These are phyloP conservation scores for Canavalia gladiata DNA, from an alignment of 306 rosid genomes.

Conservation along the genomic window DNA sequence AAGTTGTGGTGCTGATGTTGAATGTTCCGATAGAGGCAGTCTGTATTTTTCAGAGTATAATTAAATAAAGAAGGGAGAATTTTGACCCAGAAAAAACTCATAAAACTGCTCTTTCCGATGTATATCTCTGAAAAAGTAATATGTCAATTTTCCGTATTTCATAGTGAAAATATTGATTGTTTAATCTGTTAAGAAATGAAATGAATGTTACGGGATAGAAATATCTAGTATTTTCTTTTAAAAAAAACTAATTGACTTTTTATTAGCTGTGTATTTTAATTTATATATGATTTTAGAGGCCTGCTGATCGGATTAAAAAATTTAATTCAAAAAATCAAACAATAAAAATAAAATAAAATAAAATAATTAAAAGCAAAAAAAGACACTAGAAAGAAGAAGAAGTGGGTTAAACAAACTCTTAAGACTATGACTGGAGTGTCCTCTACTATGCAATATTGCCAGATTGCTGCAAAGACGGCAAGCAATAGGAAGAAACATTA, in stretches of 20 bases:
- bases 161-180: background rate
- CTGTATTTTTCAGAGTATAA: background rate
- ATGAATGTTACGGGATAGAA: background rate
- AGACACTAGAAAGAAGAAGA: too few species aligned
- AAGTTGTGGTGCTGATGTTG: background rate
- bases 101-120: background rate
- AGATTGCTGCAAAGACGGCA: constrained; percentile 48
- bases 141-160: background rate
- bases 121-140: constrained; percentile 9
- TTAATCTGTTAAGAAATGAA: background rate
- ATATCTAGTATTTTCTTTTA: background rate
- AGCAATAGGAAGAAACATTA: constrained; percentile 2
- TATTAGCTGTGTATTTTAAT: too few species aligned
- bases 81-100: background rate
- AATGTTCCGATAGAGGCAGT: background rate
- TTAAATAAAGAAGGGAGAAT: background rate
- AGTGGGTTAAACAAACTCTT: background rate
- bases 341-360: too few species aligned
- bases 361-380: too few species aligned
- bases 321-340: too few species aligned
- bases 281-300: too few species aligned
- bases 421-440: constrained; percentile 9
- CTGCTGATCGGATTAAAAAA: too few species aligned
- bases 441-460: background rate
- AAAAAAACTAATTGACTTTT: too few species aligned